These are phyloP conservation scores for Leishmania major DNA, from an alignment of 208 protist genomes.

Conservation along the genomic window DNA sequence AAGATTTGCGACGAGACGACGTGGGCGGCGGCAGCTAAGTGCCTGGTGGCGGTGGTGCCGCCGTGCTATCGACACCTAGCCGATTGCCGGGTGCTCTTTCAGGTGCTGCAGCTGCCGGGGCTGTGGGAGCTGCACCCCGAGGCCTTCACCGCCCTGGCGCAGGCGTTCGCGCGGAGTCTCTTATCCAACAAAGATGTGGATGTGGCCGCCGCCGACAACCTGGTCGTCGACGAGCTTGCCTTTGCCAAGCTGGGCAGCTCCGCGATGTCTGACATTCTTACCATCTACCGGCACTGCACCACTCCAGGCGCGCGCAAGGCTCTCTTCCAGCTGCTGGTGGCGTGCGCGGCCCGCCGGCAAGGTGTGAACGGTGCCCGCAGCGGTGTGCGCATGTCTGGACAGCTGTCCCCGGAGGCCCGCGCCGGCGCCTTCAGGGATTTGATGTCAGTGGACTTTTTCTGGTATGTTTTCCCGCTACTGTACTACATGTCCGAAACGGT, in stretches of 20 bases:
- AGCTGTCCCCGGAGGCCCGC: conserved; percentile 23
- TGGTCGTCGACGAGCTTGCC: conserved; percentile 40
- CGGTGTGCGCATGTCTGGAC: conserved; percentile 6
- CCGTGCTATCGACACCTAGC: conserved; percentile 58
- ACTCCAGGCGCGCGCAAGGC: conserved; percentile 58
- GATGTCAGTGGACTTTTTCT: conserved; percentile 75
- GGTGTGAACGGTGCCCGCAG: conserved; percentile 17
- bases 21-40: conserved; percentile 81
- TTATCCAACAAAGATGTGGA: conserved; percentile 43
- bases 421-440: conserved; percentile 42
- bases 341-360: conserved; percentile 44
- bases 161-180: conserved; percentile 66
- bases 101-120: conserved; percentile 59
- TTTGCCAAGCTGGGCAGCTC: conserved; percentile 51
- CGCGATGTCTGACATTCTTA: conserved; percentile 50
- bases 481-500: conserved; percentile 74
- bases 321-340: conserved; percentile 81
- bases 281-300: conserved; percentile 62
- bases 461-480: conserved; percentile 75
- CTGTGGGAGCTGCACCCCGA: conserved; percentile 64
- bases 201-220: conserved; percentile 26
- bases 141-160: conserved; percentile 57
- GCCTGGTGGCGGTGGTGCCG: conserved; percentile 65
- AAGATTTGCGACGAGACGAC: conserved; percentile 66
- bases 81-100: conserved; percentile 61